phyloP scores from a whole-genome alignment of 345 rosid genomes.

The Linum trigynum region DNA sequence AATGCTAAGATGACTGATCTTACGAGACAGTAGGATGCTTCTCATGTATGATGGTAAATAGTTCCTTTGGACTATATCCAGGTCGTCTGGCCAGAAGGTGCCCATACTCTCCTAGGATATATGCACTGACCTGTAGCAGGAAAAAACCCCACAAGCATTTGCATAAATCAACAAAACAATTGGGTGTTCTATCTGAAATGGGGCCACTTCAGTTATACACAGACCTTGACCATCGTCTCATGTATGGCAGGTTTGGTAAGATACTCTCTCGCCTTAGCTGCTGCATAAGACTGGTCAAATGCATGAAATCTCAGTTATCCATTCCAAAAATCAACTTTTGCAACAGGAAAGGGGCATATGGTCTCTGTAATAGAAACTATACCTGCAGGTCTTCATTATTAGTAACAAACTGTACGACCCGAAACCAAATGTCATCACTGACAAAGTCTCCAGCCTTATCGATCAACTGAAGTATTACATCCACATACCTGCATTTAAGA shows the following conservation, averaged over 20 bases:
- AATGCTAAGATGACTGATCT: constrained; percentile 29
- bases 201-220: constrained; percentile 10
- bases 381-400: constrained; percentile 99
- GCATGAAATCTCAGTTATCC: constrained; percentile 18
- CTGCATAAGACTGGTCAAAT: constrained; percentile 78
- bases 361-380: constrained; percentile 8
- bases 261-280: constrained; percentile 87
- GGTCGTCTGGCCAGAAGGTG: constrained; percentile 95
- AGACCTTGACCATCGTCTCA: constrained; percentile 98
- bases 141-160: not conserved
- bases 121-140: constrained; percentile 78
- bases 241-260: constrained; percentile 88
- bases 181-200: not conserved
- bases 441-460: constrained; percentile 99
- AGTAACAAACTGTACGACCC: constrained; percentile 97
- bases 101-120: constrained; percentile 92
- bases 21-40: constrained; percentile 97
- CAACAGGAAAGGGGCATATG: constrained; percentile 7
- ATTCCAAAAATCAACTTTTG: constrained; percentile 7
- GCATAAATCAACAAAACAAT: not conserved
- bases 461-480: constrained; percentile 97
- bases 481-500: constrained; percentile 68
- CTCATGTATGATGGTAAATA: constrained; percentile 75
- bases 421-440: constrained; percentile 99
- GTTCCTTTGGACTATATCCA: constrained; percentile 92